Base-by-base conservation (phyloP, 495 filamentous ascomycete species). In the Aspergillus incahuasiensis region DNA sequence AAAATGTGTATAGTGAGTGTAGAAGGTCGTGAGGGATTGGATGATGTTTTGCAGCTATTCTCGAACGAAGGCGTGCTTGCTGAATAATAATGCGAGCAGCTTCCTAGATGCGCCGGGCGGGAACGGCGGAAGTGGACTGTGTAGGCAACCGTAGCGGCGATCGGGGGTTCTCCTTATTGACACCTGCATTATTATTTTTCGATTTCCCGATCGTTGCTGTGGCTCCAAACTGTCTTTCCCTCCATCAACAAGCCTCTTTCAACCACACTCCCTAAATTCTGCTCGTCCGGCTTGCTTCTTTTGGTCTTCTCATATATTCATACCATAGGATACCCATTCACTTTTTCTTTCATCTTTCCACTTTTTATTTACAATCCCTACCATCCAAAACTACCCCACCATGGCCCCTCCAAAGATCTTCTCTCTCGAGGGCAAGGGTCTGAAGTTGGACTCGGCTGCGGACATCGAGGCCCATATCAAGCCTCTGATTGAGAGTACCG, bases 401-500 rank as follows among this genome's bases (percentile, higher is more conserved):
- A 80, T 85, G 82, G 69, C 78, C 65, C 72, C 75, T 65, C 65
- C 75, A 48, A 94, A 89, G 73, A 70, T 91, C 68, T 97, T 96
- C 73, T 90, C 91, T 60, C 85, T 97, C 66, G 88, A 92, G 69
- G 90, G 87, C 75, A 91, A 86, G 73, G 86, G 86, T 63, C 83
- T 97, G 56, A 97, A 94, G 77, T 87, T 97, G 63, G 84, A 94
- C 74, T 89, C 83, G 28, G 89, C 89, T 20, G 82, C 83, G 48
- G 89, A 97, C 69, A 84, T 97, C 53, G 86, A 92, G 64, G 73
- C 87, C n/a, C 88, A 96, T 68, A 88, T 95, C 65, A 78, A 85
- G 65, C 76, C 80, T 16, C 80, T 98, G 15, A 76, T 83, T 40
- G 82, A 82, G 48, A 85, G 82, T 74, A 72, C 81, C 48, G 83